Evolutionary conservation across 306 rosid genomes (phyloP).

Genomic region (Prunus campanulata): DNA sequence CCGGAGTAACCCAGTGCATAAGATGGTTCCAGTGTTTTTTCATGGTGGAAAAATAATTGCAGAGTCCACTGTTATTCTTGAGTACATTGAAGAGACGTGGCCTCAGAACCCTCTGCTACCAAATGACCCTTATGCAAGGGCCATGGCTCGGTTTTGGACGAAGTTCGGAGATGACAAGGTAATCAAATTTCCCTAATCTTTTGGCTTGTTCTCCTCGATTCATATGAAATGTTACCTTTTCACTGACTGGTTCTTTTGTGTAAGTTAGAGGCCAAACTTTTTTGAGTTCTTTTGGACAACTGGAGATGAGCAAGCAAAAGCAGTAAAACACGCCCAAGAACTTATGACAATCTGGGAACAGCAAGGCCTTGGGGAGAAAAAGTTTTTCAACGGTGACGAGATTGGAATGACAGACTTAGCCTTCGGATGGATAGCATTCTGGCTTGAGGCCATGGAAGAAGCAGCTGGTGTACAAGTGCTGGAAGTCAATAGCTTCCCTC

Average conservation of each 20-base stretch:
- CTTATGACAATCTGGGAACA: slow-evolving; percentile 8
- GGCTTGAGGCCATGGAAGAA: slow-evolving; percentile 4
- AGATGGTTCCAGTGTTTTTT: slow-evolving; percentile 11
- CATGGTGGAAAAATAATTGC: slow-evolving; percentile 10
- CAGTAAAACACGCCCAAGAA: not conserved
- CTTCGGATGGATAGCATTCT: slow-evolving; percentile 5
- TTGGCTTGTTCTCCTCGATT: not conserved
- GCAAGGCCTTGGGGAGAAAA: slow-evolving; percentile 7
- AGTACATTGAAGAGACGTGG: slow-evolving; percentile 17
- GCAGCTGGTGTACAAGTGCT: slow-evolving; percentile 19
- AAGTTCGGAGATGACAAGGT: slow-evolving; percentile 18
- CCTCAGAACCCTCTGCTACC: slow-evolving; percentile 20
- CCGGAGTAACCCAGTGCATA: slow-evolving; percentile 6
- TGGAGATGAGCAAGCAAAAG: slow-evolving; percentile 19
- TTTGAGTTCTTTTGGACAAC: not conserved
- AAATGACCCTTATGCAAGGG: not conserved
- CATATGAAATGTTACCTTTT: not conserved
- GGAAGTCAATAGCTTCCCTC: not conserved
- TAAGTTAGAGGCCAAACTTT: not conserved
- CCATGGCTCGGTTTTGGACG: slow-evolving; percentile 8
- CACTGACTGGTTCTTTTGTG: not conserved
- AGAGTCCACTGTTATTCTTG: slow-evolving; percentile 6
- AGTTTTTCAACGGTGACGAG: not conserved
- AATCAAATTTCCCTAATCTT: not conserved
- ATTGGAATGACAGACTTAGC: slow-evolving; percentile 14